Evolutionary conservation across 148 eudicot species (phyloP), one percentile per base, ranked within the genome.

Genomic region (Tetragonia tetragonoides): DNA sequence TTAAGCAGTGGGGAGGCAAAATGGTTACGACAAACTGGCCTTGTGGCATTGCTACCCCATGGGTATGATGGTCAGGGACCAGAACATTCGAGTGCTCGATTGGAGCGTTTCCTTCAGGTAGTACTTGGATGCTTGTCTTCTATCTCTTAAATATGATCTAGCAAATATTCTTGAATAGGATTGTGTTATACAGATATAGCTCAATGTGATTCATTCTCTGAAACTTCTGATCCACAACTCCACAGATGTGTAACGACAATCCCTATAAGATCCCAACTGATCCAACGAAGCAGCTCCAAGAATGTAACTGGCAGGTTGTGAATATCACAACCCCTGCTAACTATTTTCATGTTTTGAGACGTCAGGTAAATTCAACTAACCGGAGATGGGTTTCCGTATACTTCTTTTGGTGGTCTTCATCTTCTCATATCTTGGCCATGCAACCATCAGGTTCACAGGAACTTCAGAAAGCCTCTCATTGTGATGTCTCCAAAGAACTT

Each of bases 41-140:
- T 68, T 57, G 83, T 80, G 46, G 84, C 87, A 79, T 78, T 91
- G 65, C 86, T 91, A 21, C 96, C 96, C 78, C 96, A 91, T 84
- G 96, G 96, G 74, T 91, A 89, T 82, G 96, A 89, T 86, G 96
- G 96, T 38, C 96, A 91, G 82, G 96, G 96, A 39, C 96, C 96
- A 74, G 96, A 91, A 68, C 96, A 91, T 83, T 91, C 96, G 51
- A 91, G 96, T 85, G 93, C 91, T 34, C 88, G 93, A 12, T 73
- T 91, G 83, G 96, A 91, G 21, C 64, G 64, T 60, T 60, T n/a
- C 83, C 96, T 91, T 81, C 96, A 89, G 93, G 96, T 91, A 80
- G 40, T 28, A 28, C 28, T 11, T 62, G 34, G 16, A 59, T 20
- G 10, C 28, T 21, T 20, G 34, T 28, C 34, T 28, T 28, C 34